phyloP scores from a whole-genome alignment of 495 filamentous ascomycete species.

The Lophiostoma macrostomum region DNA sequence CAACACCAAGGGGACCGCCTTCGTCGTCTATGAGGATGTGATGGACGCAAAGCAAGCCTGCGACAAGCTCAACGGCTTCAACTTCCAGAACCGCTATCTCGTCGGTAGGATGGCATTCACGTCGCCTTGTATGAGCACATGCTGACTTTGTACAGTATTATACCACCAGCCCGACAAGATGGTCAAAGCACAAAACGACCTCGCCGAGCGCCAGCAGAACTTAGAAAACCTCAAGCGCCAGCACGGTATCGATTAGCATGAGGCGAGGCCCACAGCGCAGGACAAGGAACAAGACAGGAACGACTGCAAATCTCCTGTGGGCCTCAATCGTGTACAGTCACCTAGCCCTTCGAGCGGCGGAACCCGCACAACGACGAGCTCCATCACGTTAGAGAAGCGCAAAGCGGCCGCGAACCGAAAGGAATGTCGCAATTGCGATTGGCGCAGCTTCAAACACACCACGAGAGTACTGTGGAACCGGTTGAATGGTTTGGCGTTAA shows the following conservation, averaged over 20 bases:
- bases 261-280: constrained; percentile 35
- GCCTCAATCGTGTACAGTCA: constrained; percentile 21
- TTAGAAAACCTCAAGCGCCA: constrained; percentile 97
- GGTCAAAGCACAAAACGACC: constrained; percentile 84
- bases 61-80: constrained; percentile 99
- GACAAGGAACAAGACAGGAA: constrained; percentile 17
- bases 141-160: constrained; percentile 64
- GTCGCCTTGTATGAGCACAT: background rate
- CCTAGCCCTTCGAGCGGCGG: constrained; percentile 1
- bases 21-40: constrained; percentile 98
- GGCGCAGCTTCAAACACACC: constrained; percentile 15
- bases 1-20: constrained; percentile 97
- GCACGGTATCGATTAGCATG: constrained; percentile 92
- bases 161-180: constrained; percentile 99
- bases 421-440: constrained; percentile 19
- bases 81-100: constrained; percentile 99
- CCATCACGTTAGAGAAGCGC: constrained; percentile 16
- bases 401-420: constrained; percentile 3
- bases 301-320: constrained; percentile 24
- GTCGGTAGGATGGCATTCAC: constrained; percentile 66
- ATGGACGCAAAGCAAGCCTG: constrained; percentile 98
- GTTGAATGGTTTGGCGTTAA: constrained; percentile 29
- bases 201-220: constrained; percentile 90
- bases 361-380: constrained; percentile 10
- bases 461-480: constrained; percentile 21